These are phyloP conservation scores for Aspergillus ochraceus DNA, from an alignment of 2,329 filamentous ascomycete species.

Conservation along the genomic window DNA sequence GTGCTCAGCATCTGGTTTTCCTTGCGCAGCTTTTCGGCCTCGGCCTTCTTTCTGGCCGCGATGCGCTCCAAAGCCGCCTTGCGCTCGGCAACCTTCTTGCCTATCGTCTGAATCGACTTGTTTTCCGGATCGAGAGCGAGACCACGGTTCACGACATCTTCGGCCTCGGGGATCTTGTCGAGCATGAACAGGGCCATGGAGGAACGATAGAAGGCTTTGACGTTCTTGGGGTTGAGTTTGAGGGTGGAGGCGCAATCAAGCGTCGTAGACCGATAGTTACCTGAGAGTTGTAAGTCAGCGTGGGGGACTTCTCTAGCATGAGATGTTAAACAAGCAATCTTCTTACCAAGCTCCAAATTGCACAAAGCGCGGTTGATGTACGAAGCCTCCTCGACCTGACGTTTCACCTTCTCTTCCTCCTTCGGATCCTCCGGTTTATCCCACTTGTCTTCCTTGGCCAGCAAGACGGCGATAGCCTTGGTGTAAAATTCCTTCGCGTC, in stretches of 20 bases:
- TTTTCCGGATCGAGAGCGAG: constrained; percentile 72
- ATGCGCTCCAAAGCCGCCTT: constrained; percentile 57
- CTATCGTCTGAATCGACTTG: constrained; percentile 62
- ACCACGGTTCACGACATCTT: constrained; percentile 74
- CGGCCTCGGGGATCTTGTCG: constrained; percentile 75
- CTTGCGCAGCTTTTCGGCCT: constrained; percentile 48
- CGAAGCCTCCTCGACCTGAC: constrained; percentile 68
- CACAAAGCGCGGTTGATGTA: constrained; percentile 87
- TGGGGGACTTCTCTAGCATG: background rate
- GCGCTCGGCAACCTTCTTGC: constrained; percentile 63
- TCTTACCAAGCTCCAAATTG: constrained; percentile 74
- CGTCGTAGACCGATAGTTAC: constrained; percentile 84
- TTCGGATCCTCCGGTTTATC: constrained; percentile 54
- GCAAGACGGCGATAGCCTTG: constrained; percentile 76
- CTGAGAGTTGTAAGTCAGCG: constrained; percentile 37
- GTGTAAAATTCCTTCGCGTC: constrained; percentile 91
- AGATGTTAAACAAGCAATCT: constrained; percentile 3
- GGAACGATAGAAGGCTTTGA: constrained; percentile 91
- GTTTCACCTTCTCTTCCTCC: constrained; percentile 64
- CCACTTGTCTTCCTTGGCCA: constrained; percentile 58
- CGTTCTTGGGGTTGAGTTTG: constrained; percentile 72
- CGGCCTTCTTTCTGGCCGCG: constrained; percentile 55
- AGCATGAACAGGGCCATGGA: constrained; percentile 75
- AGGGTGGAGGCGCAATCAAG: constrained; percentile 80
- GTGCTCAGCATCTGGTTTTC: constrained; percentile 63